Evolutionary conservation across 495 filamentous ascomycete species (phyloP), one percentile per base, ranked within the genome.

Genomic region (Tuber umbilicatum): DNA sequence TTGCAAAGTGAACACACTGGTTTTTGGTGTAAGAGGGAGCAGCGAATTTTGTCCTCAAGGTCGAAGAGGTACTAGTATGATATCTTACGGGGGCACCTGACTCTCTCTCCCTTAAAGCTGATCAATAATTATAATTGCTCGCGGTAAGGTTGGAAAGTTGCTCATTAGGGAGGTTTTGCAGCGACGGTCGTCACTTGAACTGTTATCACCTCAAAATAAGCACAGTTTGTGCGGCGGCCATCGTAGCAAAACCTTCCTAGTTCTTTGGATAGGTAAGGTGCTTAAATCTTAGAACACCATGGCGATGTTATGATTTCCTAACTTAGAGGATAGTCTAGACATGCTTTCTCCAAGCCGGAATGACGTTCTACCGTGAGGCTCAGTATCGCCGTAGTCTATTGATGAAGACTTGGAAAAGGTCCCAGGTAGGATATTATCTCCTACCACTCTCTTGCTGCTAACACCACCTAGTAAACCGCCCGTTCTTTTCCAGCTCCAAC

Each of bases 291-390:
- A 17, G 55, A 1, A 17, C 2, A 17, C 14, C n/a, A 5, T 9
- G 4, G 0, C 55, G n/a, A 64, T 31, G 0, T 31, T 17, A 64
- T 7, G 12, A n/a, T 21, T 47, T 47, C 17, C 43, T 47, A 39
- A 5, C 38, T 39, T 39, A 39, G 86, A 87, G 75, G 83, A 85
- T 70, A 83, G 80, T n/a, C 83, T 85, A 0, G 86, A 88, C 78
- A 85, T 83, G 42, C 80, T 87, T 87, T 0, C 82, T 88, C 3
- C 86, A 87, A 78, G 86, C 84, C 79, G 83, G 87, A 40, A 86
- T 86, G 81, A 86, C 86, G 77, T 85, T 85, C 79, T 87, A 88
- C 80, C 83, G 83, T 27, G 87, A 87, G 73, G 85, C 87, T 0
- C 85, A 86, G 69, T 85, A 85, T 78, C 84, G 87, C 80, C 85